Evolutionary conservation across 805 yeast genomes (phyloP).

Genomic region (Jamesozyma piceae): DNA sequence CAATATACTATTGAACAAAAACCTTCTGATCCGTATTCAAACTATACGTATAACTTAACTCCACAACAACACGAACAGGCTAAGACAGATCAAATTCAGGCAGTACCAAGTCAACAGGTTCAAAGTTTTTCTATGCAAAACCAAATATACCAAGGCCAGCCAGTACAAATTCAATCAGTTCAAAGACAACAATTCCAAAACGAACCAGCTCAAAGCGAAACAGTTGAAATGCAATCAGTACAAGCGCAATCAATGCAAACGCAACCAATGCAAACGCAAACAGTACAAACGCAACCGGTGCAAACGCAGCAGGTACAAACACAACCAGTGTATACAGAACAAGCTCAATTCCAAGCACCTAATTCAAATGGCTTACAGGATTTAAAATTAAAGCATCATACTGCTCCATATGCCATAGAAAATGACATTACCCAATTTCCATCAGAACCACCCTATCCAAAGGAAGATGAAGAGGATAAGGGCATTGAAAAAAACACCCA

Average conservation of each 20-base stretch:
- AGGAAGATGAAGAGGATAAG: slow-evolving; percentile 14
- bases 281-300: neutral
- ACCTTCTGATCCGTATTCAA: slow-evolving; percentile 22
- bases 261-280: slow-evolving; percentile 1
- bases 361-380: slow-evolving; percentile 3
- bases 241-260: neutral
- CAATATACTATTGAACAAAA: slow-evolving; percentile 22
- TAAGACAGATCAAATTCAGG: too few relatives aligned
- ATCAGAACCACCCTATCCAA: slow-evolving; percentile 26
- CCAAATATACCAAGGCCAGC: slow-evolving; percentile 7
- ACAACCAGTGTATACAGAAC: neutral
- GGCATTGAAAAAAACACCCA: slow-evolving; percentile 1
- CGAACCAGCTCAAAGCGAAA: too few relatives aligned
- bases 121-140: neutral
- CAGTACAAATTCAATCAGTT: slow-evolving; percentile 4
- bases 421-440: slow-evolving; percentile 5
- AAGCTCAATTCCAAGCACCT: neutral
- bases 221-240: neutral
- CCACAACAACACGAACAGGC: too few relatives aligned
- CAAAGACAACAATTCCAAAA: neutral
- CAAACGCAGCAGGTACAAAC: neutral
- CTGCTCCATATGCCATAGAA: neutral
- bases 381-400: neutral
- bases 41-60: slow-evolving; percentile 2
- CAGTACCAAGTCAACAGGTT: too few relatives aligned